Percentiles rank a stretch among this genome's conserved stretches.
phyloP scores from a whole-genome alignment of 768 basidiomycete genomes.

The Leccinum barrowsii region DNA sequence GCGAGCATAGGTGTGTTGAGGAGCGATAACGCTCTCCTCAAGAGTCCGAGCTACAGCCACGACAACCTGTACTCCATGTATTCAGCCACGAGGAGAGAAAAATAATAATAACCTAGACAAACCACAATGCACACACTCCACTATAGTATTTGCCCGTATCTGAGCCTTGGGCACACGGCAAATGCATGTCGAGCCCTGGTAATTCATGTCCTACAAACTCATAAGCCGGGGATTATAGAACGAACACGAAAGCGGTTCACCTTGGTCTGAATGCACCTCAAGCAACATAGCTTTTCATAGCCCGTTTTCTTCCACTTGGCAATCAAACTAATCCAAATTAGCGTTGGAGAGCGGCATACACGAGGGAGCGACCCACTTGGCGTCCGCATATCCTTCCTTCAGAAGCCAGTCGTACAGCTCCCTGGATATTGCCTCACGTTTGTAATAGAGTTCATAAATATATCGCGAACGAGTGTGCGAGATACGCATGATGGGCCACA shows the following conservation, averaged over 20 bases:
- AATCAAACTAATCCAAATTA: slow-evolving; percentile 60
- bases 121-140: slow-evolving; percentile 98
- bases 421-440: slow-evolving; percentile 90
- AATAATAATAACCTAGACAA: slow-evolving; percentile 31
- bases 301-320: slow-evolving; percentile 99
- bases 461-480: slow-evolving; percentile 94
- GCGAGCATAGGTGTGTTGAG: not conserved
- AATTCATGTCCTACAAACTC: slow-evolving; percentile 87
- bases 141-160: slow-evolving; percentile 83
- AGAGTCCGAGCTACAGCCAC: slow-evolving; percentile 89
- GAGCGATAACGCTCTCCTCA: slow-evolving; percentile 27
- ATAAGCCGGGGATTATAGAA: slow-evolving; percentile 9
- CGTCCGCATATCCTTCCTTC: slow-evolving; percentile 96
- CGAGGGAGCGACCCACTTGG: slow-evolving; percentile 61
- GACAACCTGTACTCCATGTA: slow-evolving; percentile 57
- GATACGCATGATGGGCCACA: slow-evolving; percentile 99
- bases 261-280: slow-evolving; percentile 93
- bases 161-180: slow-evolving; percentile 96
- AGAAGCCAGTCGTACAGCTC: slow-evolving; percentile 97
- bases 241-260: slow-evolving; percentile 37
- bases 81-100: slow-evolving; percentile 8
- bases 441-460: slow-evolving; percentile 98
- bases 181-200: slow-evolving; percentile 96
- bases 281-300: slow-evolving; percentile 96
- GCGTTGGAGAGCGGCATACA: slow-evolving; percentile 2